Conservation (phyloP, 2,329 filamentous ascomycete species). For the Cytospora piceae region DNA sequence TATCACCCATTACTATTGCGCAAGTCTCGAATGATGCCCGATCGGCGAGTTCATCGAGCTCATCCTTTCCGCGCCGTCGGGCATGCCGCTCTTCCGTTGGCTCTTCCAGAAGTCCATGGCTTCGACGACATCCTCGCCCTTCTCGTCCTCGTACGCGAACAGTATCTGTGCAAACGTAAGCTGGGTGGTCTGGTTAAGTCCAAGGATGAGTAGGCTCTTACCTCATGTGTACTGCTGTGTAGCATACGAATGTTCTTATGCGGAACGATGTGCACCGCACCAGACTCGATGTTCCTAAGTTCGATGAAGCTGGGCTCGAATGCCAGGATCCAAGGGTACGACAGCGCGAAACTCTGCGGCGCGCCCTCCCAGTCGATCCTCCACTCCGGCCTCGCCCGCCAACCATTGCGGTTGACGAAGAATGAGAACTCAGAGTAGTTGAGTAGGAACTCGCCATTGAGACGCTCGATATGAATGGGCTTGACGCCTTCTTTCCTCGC, state of each 20-base stretch:
- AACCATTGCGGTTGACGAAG: conserved; percentile 98
- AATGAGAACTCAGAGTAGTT: conserved; percentile 99
- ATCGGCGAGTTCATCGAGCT: conserved; percentile 21
- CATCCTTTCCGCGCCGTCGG: conserved; percentile 17
- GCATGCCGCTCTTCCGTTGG: conserved; percentile 49
- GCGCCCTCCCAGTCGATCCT: conserved; percentile 96
- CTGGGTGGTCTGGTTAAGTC: not conserved
- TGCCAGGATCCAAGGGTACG: conserved; percentile 94
- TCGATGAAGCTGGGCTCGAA: conserved; percentile 99
- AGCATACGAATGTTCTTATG: conserved; percentile 97
- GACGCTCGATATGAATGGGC: conserved; percentile 94
- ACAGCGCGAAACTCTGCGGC: conserved; percentile 89
- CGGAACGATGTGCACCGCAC: conserved; percentile 92
- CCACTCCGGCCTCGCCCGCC: conserved; percentile 95
- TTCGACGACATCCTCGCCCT: conserved; percentile 89
- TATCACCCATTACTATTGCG: conserved; percentile 23
- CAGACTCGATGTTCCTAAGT: conserved; percentile 91
- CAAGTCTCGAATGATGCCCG: conserved; percentile 27
- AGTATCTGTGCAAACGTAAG: conserved; percentile 69
- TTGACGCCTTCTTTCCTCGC: conserved; percentile 90
- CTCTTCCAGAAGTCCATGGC: conserved; percentile 96
- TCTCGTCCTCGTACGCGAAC: conserved; percentile 96
- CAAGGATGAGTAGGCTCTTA: conserved; percentile 47
- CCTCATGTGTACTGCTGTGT: conserved; percentile 95
- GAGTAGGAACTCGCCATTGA: conserved; percentile 94